These are phyloP conservation scores for Terana coerulea DNA, from an alignment of 768 basidiomycete genomes.

Conservation along the genomic window DNA sequence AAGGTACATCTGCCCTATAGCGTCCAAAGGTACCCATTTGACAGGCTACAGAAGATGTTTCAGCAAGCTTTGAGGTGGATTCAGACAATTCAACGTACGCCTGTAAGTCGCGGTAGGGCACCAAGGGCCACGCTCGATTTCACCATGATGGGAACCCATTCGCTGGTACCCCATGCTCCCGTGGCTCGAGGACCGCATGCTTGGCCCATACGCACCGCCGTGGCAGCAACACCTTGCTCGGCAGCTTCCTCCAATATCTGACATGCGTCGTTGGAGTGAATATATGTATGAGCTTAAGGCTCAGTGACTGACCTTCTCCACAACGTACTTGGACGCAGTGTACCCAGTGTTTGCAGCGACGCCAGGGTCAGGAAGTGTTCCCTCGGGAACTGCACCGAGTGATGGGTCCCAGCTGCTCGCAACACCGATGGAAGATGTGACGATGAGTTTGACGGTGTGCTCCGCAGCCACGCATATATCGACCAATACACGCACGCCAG, in stretches of 20 bases:
- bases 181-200: conserved; percentile 18
- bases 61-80: not conserved
- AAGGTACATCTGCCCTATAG: not conserved
- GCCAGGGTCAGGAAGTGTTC: conserved; percentile 19
- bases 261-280: not conserved
- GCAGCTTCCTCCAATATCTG: conserved; percentile 11
- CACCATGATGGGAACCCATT: conserved; percentile 26
- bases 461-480: conserved; percentile 27
- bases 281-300: not conserved
- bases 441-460: conserved; percentile 25
- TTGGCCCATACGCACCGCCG: conserved; percentile 26
- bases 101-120: not conserved
- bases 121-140: conserved; percentile 16
- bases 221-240: conserved; percentile 2
- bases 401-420: conserved; percentile 16
- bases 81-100: not conserved
- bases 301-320: conserved; percentile 27
- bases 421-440: conserved; percentile 32
- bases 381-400: conserved; percentile 22
- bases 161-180: conserved; percentile 26
- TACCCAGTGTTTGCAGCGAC: conserved; percentile 35
- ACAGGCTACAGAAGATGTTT: not conserved
- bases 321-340: conserved; percentile 39
- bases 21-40: conserved; percentile 13
- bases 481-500: conserved; percentile 29